Conservation (phyloP, 148 eudicot species). For the Rheum nobile region DNA sequence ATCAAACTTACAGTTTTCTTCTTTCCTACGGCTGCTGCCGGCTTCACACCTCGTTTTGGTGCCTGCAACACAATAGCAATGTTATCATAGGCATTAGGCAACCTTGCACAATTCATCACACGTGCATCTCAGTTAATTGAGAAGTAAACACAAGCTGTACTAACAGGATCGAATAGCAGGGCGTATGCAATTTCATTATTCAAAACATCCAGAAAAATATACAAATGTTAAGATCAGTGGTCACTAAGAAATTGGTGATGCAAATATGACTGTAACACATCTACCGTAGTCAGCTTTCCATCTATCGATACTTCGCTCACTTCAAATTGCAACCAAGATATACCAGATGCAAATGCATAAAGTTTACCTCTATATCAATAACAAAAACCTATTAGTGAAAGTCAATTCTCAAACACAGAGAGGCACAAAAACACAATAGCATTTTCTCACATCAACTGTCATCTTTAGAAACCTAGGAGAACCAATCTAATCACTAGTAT, state of each 20-base stretch:
- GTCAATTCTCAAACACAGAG: not conserved
- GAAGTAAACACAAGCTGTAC: not conserved
- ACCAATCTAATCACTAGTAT: not conserved
- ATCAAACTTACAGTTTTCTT: conserved; percentile 24
- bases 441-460: not conserved
- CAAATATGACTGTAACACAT: not conserved
- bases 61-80: conserved; percentile 20
- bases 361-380: no score
- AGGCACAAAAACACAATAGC: not conserved
- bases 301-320: no score
- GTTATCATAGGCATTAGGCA: not conserved
- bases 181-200: not conserved
- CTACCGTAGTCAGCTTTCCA: not conserved
- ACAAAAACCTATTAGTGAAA: not conserved
- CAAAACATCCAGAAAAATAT: not conserved
- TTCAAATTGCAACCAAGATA: not conserved
- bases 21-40: conserved; percentile 25
- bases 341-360: not conserved
- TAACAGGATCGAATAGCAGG: not conserved
- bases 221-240: no score
- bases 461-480: not conserved
- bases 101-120: not conserved
- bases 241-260: not conserved
- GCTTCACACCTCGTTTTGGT: conserved; percentile 36
- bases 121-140: not conserved